Percentiles rank a stretch among this genome's conserved stretches.
phyloP scores from a whole-genome alignment of 176 grass and related monocot genomes.

The Lolium rigidum region DNA sequence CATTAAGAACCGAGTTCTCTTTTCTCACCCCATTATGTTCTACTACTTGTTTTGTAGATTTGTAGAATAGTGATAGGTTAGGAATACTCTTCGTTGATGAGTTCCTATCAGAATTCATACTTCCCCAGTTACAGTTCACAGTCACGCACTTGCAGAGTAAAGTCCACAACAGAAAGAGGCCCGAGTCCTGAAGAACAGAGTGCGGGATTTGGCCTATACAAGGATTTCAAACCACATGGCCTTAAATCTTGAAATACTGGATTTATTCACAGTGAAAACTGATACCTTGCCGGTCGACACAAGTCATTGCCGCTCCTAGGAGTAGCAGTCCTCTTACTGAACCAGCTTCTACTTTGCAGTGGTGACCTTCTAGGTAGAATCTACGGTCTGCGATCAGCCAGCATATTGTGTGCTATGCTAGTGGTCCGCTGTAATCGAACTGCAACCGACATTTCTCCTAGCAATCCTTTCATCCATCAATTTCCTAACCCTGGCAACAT shows the following conservation, averaged over 20 bases:
- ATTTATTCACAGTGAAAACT: not conserved
- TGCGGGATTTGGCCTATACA: not conserved
- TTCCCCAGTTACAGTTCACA: not conserved
- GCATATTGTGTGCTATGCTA: not conserved
- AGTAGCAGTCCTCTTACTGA: not conserved
- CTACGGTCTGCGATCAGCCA: not conserved
- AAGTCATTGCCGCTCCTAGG: not conserved
- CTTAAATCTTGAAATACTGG: not conserved
- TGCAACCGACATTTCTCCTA: conserved; percentile 57
- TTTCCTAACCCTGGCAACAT: conserved; percentile 60
- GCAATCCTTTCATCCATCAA: conserved; percentile 51
- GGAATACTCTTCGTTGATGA: no score
- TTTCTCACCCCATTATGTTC: no score
- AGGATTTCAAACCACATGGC: not conserved
- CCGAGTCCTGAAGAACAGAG: not conserved
- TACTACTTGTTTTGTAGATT: no score
- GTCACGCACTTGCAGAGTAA: conserved; percentile 1
- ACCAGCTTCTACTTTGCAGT: conserved; percentile 19
- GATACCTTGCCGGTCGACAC: not conserved
- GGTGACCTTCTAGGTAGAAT: not conserved
- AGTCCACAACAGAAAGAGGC: not conserved
- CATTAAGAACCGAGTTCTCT: no score
- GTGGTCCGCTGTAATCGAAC: conserved; percentile 32
- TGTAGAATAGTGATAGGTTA: no score
- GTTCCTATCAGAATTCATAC: not conserved